Percentiles rank a stretch among this genome's conserved stretches.
Evolutionary conservation across 2,329 filamentous ascomycete genomes (phyloP).

Genomic region (Chrysosporium keratinophilum): DNA sequence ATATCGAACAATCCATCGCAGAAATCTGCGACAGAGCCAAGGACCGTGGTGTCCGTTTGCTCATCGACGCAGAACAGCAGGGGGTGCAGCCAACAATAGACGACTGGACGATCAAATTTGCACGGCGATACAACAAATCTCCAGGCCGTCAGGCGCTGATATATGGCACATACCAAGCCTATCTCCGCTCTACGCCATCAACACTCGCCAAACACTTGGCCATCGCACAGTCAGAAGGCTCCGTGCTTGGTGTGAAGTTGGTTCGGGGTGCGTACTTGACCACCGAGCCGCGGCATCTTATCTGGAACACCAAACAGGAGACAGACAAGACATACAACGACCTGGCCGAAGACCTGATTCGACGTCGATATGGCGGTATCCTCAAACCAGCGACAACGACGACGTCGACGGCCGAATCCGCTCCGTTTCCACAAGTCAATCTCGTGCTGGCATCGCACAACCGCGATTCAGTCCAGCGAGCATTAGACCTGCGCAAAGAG

Average conservation of each 20-base stretch:
- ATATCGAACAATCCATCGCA: constrained; percentile 59
- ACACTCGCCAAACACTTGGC: constrained; percentile 53
- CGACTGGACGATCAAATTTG: constrained; percentile 64
- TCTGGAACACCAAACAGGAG: constrained; percentile 58
- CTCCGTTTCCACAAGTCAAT: constrained; percentile 44
- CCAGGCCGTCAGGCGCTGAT: constrained; percentile 51
- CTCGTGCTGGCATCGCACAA: constrained; percentile 79
- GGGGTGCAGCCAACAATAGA: constrained; percentile 69
- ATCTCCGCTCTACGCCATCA: constrained; percentile 53
- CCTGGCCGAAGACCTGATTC: constrained; percentile 57
- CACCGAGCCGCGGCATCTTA: constrained; percentile 57
- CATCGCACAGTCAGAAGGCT: constrained; percentile 48
- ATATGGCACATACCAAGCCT: constrained; percentile 70
- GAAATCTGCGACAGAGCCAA: constrained; percentile 63
- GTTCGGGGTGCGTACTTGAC: constrained; percentile 64
- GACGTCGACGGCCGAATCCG: constrained; percentile 25
- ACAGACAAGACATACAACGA: constrained; percentile 63
- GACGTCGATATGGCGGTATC: constrained; percentile 46
- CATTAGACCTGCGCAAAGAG: constrained; percentile 38
- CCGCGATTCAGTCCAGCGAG: constrained; percentile 52
- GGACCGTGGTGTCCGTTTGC: constrained; percentile 56
- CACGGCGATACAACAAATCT: constrained; percentile 59
- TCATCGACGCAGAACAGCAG: constrained; percentile 79
- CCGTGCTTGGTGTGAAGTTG: constrained; percentile 61
- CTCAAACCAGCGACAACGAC: constrained; percentile 36